Evolutionary conservation across 148 eudicot genomes (phyloP).

Genomic region (Silene uniflora): DNA sequence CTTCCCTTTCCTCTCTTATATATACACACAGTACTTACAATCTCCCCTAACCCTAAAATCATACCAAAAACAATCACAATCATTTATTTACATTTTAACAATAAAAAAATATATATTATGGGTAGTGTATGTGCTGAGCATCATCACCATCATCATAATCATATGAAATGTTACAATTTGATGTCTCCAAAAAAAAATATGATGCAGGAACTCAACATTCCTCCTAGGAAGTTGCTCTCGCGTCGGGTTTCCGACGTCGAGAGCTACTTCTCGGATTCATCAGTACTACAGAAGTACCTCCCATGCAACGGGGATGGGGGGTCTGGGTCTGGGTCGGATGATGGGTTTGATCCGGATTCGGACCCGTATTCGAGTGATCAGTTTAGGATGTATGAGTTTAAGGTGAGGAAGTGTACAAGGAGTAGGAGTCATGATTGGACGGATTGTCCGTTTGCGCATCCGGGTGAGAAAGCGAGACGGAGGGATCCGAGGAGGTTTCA

Average conservation of each 20-base stretch:
- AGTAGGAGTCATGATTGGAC: slow-evolving; percentile 91
- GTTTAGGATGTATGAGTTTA: slow-evolving; percentile 84
- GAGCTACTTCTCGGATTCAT: slow-evolving; percentile 8
- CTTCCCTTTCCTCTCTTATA: slow-evolving; percentile 23
- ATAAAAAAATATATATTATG: slow-evolving; percentile 33
- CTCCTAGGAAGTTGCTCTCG: slow-evolving; percentile 58
- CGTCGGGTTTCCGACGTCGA: slow-evolving; percentile 28
- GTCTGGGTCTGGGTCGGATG: slow-evolving; percentile 19
- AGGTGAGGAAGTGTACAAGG: slow-evolving; percentile 78
- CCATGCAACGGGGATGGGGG: slow-evolving; percentile 32
- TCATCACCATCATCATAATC: slow-evolving; percentile 36
- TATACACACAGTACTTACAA: slow-evolving; percentile 9
- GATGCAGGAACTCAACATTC: slow-evolving; percentile 58
- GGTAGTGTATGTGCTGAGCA: slow-evolving; percentile 48
- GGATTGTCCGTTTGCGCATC: slow-evolving; percentile 84
- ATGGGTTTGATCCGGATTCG: slow-evolving; percentile 38
- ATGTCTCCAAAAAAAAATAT: slow-evolving; percentile 36
- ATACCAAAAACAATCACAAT: too few species aligned
- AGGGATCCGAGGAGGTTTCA: slow-evolving; percentile 65
- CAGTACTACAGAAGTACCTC: slow-evolving; percentile 43
- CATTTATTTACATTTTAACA: too few species aligned
- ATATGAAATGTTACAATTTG: slow-evolving; percentile 33
- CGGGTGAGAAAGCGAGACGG: slow-evolving; percentile 85
- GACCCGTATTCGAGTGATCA: slow-evolving; percentile 76
- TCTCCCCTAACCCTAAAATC: too few species aligned